Conservation (phyloP, 2,329 filamentous ascomycete species). For the Teratosphaeria zuluensis region DNA sequence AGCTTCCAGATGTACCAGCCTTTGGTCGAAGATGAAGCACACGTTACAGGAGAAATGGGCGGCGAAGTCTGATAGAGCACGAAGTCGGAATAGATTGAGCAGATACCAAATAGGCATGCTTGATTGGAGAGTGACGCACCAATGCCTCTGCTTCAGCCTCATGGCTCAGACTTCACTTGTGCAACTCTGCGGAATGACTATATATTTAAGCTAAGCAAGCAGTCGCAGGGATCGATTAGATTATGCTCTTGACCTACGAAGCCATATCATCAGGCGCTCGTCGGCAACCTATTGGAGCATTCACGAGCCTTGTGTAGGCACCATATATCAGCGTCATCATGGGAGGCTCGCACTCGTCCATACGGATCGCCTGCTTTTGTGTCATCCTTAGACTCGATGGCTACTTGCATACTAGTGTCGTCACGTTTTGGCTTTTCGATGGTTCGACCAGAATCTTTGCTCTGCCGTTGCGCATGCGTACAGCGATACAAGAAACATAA, state of each 20-base stretch:
- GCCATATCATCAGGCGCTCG: background rate
- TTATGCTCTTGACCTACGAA: background rate
- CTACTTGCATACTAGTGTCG: background rate
- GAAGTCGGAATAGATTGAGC: background rate
- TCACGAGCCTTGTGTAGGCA: background rate
- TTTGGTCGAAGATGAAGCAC: conserved; percentile 16
- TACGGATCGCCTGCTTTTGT: background rate
- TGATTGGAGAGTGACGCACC: no score
- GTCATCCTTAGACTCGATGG: background rate
- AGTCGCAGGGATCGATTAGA: background rate
- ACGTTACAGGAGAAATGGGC: conserved; percentile 4
- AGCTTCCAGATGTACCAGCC: conserved; percentile 15
- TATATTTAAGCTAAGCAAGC: background rate
- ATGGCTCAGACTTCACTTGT: background rate
- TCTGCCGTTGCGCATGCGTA: background rate
- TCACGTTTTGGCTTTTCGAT: background rate
- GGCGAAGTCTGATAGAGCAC: conserved; percentile 3
- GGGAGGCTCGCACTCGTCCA: background rate
- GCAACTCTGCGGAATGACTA: background rate
- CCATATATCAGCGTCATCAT: background rate
- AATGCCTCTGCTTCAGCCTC: background rate
- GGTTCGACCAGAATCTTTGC: no score
- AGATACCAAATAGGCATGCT: no score
- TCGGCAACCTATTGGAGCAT: background rate
- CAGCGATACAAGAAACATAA: background rate